phyloP scores from a whole-genome alignment of 2,329 filamentous ascomycete species.

The Metarhizium guizhouense region DNA sequence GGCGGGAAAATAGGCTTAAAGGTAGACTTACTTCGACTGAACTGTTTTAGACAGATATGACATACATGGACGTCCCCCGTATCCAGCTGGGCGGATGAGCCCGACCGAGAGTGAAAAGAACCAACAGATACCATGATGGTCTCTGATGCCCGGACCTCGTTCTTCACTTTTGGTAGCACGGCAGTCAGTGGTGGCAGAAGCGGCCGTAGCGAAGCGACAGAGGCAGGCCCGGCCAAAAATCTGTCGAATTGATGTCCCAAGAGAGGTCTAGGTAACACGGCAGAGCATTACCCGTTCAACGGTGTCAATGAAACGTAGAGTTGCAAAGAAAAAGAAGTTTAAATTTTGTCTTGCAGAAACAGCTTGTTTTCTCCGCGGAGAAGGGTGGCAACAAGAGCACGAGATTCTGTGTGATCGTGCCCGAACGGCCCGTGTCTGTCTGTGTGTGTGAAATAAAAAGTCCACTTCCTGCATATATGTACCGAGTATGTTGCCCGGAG shows the following conservation, averaged over 20 bases:
- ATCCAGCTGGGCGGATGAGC: constrained; percentile 2
- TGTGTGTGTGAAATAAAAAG: neutral
- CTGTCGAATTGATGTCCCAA: neutral
- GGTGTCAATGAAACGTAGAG: neutral
- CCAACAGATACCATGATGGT: constrained; percentile 2
- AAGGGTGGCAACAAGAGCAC: neutral
- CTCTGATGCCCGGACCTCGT: neutral
- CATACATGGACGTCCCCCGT: constrained; percentile 6
- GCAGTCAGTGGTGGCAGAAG: neutral
- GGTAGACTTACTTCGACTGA: constrained; percentile 5
- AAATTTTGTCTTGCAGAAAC: neutral
- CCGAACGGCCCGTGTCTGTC: neutral
- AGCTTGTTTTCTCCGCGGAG: neutral
- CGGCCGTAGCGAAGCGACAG: neutral
- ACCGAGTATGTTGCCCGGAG: neutral
- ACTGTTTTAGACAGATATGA: constrained; percentile 8
- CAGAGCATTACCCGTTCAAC: neutral
- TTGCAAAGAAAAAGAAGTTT: neutral
- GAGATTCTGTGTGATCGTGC: neutral
- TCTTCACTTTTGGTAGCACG: neutral
- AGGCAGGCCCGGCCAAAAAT: neutral
- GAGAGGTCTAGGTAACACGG: neutral
- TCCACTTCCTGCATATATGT: neutral
- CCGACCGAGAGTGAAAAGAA: constrained; percentile 4
- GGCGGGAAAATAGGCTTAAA: neutral